Base-by-base conservation (phyloP, 805 yeast genomes). In the Torulaspora quercuum region DNA sequence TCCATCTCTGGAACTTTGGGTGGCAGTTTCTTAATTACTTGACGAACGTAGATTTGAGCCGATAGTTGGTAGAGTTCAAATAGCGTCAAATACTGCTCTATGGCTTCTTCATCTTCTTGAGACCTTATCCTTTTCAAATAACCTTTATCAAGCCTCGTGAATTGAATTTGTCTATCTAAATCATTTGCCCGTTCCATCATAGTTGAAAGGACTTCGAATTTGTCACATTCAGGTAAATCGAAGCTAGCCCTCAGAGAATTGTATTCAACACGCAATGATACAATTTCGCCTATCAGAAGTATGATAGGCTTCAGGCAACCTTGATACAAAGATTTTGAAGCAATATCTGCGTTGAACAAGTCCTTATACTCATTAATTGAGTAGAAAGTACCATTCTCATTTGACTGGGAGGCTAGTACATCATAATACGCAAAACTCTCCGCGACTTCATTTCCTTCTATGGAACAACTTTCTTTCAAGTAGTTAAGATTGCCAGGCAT, bases 371-470 rank as follows among this genome's bases (percentile, higher is more conserved):
- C 29, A 14, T 11, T n/a, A 13, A 26, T 26, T 5, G 29, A 26
- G 10, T 14, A 26, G 10, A 26, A 26, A 1, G 29, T 26, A 4
- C 29, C 29, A 26, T 26, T 26, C 10, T 26, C 29, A 26, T 26
- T 26, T 3, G 29, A 26, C 5, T 26, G 29, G 11, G 29, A 26
- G 10, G 29, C 29, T 11, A 26, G 17, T 14, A 26, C 29, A 26
- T 26, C 29, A 26, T 26, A 26, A 26, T 26, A 26, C 13, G 29
- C 29, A 26, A 26, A 26, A 19, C 29, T 26, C 15, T 26, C 29
- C 4, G 29, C 29, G 2, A 26, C 19, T 15, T 16, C 29, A 3
- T 26, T 16, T 5, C 29, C 29, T 26, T 26, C 29, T 10, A 26
- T 26, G 6, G 29, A 26, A 19, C 29, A 26, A 7, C 15, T 19